Evolutionary conservation across 2,329 filamentous ascomycete genomes (phyloP), one percentile per base, ranked within the genome.

Genomic region (Epichloe aotearoae): DNA sequence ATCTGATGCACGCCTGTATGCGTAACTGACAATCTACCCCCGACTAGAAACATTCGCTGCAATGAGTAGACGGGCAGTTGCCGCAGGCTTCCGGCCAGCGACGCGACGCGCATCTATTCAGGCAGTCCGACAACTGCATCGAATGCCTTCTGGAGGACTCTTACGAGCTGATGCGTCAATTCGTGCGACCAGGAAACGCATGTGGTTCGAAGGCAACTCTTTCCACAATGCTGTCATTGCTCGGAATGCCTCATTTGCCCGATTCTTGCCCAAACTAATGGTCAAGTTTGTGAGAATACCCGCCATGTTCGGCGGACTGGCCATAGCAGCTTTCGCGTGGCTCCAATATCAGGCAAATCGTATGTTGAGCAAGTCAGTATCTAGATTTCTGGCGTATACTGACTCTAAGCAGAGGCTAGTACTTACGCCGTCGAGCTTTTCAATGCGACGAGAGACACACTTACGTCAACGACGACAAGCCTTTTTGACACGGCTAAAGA

Each of bases 261-360:
- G 81, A 46, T 73, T 83, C 53, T 72, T 98, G 34, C 94, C 94
- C 2, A 91, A 88, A 64, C 75, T 98, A 47, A 82, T 93, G n/a
- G 69, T 93, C 62, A 98, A 96, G 72, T 84, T 98, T 59, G 77
- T 83, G 37, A 82, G 88, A 51, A 74, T 95, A 50, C 93, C 93
- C 19, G 93, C 93, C 52, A 84, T 96, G 71, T 90, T 95, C 61
- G 93, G 91, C 41, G 89, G 88, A 41, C 79, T 90, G 45, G 87
- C 89, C 62, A 79, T 98, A 57, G 90, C 88, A 14, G 87, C 86
- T 3, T 71, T 94, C 53, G 89, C 89, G 30, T 98, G 95, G 77
- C 72, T 98, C 46, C 93, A 98, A 65, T 97, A 98, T 65, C 93
- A 98, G 69, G 91, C 93, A 55, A 82, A 84, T 51, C 86, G 86